phyloP scores from a whole-genome alignment of 2,329 filamentous ascomycete species.

The Drechslerella coelobrocha region DNA sequence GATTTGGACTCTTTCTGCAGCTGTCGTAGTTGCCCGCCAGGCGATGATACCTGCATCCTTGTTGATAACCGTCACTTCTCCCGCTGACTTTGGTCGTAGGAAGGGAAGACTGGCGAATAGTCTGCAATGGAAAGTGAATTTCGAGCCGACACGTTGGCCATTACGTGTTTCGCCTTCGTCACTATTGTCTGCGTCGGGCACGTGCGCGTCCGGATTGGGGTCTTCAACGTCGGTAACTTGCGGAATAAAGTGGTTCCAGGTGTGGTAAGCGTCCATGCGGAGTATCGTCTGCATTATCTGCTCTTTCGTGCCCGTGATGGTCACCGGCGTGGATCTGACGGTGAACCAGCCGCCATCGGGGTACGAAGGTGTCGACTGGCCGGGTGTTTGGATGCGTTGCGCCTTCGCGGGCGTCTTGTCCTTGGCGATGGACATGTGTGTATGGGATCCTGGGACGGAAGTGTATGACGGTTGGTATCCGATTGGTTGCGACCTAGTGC shows the following conservation, averaged over 20 bases:
- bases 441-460: too few species aligned
- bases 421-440: constrained; percentile 1
- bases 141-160: constrained; percentile 11
- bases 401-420: constrained; percentile 29
- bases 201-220: constrained; percentile 2
- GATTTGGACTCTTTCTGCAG: constrained; percentile 34
- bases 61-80: constrained; percentile 33
- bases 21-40: constrained; percentile 6
- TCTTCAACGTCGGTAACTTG: constrained; percentile 22
- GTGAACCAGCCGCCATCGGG: constrained; percentile 42
- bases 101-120: constrained; percentile 30
- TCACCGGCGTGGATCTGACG: constrained; percentile 36
- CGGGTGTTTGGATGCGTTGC: constrained; percentile 15
- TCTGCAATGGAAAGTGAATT: constrained; percentile 21
- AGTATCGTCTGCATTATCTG: constrained; percentile 39
- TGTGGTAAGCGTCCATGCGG: constrained; percentile 17
- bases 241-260: constrained; percentile 39
- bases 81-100: constrained; percentile 6
- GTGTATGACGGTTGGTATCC: too few species aligned
- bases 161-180: not conserved
- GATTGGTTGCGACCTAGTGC: too few species aligned
- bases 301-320: constrained; percentile 39
- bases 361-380: constrained; percentile 29
- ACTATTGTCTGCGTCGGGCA: constrained; percentile 3
- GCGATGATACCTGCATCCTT: constrained; percentile 21